These are phyloP conservation scores for Primulina eburnea DNA, from an alignment of 257 asterid species.

Conservation along the genomic window DNA sequence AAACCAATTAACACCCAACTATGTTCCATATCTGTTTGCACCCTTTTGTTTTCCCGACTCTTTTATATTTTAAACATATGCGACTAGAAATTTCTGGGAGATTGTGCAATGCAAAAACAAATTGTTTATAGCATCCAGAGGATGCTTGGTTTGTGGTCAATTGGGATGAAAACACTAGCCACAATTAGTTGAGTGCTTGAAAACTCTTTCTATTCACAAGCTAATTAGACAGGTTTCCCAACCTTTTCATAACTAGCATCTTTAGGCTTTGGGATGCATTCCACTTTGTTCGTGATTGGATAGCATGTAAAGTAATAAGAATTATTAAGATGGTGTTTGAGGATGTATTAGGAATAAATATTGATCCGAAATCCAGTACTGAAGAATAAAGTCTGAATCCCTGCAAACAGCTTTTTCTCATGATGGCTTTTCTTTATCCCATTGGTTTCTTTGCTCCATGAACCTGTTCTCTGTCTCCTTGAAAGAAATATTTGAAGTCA, in stretches of 20 bases:
- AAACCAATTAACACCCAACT: neutral
- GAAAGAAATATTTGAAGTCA: neutral
- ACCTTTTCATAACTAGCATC: neutral
- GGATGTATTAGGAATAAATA: neutral
- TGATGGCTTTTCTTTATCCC: neutral
- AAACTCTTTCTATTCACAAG: neutral
- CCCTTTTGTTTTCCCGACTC: neutral
- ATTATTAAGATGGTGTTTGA: neutral
- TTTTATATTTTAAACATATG: too few species aligned
- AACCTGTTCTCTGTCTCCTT: neutral
- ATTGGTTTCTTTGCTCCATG: neutral
- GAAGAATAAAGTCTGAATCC: neutral
- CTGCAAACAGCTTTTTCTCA: neutral
- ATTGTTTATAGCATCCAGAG: neutral
- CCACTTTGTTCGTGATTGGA: neutral
- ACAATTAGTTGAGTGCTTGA: neutral
- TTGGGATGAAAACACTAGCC: neutral
- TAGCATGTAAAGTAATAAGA: neutral
- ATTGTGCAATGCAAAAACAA: neutral
- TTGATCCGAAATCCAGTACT: neutral
- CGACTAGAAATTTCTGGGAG: too few species aligned
- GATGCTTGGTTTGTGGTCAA: constrained; percentile 2
- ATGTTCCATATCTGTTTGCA: neutral
- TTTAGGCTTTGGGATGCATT: neutral
- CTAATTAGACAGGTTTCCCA: neutral